These are phyloP conservation scores for Pelagomonas calceolata DNA, from an alignment of 108 stramenopile species.

Conservation along the genomic window DNA sequence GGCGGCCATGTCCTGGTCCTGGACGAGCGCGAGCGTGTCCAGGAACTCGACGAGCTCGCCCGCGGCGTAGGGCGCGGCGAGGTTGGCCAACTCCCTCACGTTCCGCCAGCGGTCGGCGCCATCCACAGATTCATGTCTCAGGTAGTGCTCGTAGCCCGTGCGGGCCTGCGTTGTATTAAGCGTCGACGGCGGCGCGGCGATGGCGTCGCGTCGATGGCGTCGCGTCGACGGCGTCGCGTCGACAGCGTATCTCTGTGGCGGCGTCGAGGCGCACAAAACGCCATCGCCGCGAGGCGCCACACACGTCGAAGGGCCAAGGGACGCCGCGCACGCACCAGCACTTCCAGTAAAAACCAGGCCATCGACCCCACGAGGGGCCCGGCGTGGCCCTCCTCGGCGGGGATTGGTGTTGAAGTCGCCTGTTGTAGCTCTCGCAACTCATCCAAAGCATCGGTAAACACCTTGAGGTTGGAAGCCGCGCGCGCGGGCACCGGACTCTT, in stretches of 20 bases:
- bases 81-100: conserved; percentile 17
- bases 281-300: too few species aligned
- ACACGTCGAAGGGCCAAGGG: too few species aligned
- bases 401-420: not conserved
- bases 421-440: too few species aligned
- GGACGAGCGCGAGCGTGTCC: not conserved
- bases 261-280: too few species aligned
- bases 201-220: too few species aligned
- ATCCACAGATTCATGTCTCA: not conserved
- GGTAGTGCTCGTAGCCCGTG: not conserved
- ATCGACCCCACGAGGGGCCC: not conserved
- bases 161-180: too few species aligned
- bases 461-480: conserved; percentile 8
- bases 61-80: conserved; percentile 1
- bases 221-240: too few species aligned
- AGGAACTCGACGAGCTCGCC: conserved; percentile 6
- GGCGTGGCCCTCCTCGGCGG: too few species aligned
- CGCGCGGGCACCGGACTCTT: not conserved
- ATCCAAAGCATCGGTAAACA: conserved; percentile 9
- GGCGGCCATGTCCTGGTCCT: not conserved
- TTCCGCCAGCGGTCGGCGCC: conserved; percentile 22
- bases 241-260: too few species aligned
- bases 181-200: too few species aligned
- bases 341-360: conserved; percentile 6
- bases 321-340: too few species aligned